These are phyloP conservation scores for Dendryphion nanum DNA, from an alignment of 2,329 filamentous ascomycete genomes.

Conservation along the genomic window DNA sequence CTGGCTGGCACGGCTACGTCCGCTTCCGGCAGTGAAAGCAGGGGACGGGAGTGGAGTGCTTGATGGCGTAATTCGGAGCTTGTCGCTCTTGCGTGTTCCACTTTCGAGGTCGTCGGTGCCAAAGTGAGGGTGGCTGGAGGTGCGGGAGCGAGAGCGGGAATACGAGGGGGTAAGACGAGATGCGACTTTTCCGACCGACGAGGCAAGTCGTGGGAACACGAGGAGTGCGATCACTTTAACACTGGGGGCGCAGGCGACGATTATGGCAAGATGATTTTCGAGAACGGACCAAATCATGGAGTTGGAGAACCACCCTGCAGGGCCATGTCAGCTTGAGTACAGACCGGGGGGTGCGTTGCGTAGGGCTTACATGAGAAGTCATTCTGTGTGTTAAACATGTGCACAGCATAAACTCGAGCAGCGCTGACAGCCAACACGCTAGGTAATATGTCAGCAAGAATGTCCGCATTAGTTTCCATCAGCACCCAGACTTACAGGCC, in stretches of 20 bases:
- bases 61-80: conserved; percentile 7
- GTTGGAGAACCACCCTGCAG: conserved; percentile 19
- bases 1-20: conserved; percentile 4
- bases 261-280: conserved; percentile 38
- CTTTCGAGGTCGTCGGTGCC: conserved; percentile 10
- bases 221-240: conserved; percentile 30
- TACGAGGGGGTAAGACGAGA: conserved; percentile 11
- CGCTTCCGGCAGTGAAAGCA: conserved; percentile 3
- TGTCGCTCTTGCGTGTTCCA: conserved; percentile 6
- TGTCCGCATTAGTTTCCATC: no score
- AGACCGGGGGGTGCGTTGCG: neutral
- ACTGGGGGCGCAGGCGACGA: conserved; percentile 35
- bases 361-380: conserved; percentile 26
- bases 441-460: no score
- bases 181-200: conserved; percentile 18
- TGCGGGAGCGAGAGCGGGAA: conserved; percentile 9
- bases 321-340: neutral
- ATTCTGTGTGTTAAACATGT: conserved; percentile 18
- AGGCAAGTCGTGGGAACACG: conserved; percentile 20
- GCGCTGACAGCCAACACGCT: conserved; percentile 30
- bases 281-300: conserved; percentile 34
- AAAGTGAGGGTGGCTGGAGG: no score
- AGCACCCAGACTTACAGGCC: conserved; percentile 26
- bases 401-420: conserved; percentile 23
- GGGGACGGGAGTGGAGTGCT: conserved; percentile 10